Evolutionary conservation across 192 early-diverging fungal species (phyloP).

Genomic region (Dimargaris xerosporica): DNA sequence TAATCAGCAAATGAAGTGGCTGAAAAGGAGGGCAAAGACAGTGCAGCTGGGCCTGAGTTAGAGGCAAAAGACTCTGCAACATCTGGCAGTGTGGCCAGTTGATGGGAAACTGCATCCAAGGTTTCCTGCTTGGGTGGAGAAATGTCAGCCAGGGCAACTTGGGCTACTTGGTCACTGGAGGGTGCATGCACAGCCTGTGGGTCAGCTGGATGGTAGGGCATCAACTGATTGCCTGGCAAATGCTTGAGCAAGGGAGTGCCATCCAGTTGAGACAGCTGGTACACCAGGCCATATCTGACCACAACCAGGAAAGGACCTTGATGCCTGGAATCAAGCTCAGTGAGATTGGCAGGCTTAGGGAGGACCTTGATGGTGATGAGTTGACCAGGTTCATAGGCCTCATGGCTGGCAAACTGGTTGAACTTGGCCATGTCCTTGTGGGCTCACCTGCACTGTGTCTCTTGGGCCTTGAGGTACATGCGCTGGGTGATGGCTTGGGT

Average conservation of each 20-base stretch:
- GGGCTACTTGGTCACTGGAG: too few relatives aligned
- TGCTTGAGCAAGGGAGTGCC: neutral
- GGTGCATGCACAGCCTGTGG: too few relatives aligned
- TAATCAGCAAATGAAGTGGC: too few relatives aligned
- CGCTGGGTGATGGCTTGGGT: neutral
- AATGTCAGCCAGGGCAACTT: too few relatives aligned
- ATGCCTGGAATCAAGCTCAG: neutral
- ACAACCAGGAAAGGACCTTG: constrained; percentile 13
- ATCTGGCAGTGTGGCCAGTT: too few relatives aligned
- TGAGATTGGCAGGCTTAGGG: constrained; percentile 13
- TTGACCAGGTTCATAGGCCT: neutral
- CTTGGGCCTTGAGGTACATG: neutral
- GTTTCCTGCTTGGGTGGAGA: too few relatives aligned
- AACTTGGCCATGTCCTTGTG: neutral
- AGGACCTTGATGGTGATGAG: constrained; percentile 2
- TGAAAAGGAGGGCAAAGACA: too few relatives aligned
- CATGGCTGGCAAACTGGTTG: neutral
- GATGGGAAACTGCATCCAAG: too few relatives aligned
- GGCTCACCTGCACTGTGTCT: neutral
- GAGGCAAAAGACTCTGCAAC: too few relatives aligned
- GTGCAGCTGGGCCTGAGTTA: too few relatives aligned
- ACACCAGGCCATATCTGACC: neutral
- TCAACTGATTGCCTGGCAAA: neutral
- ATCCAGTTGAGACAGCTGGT: neutral
- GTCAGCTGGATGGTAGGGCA: too few relatives aligned